phyloP scores from a whole-genome alignment of 1,139 yeast species.

The Meyerozyma athensensis region DNA sequence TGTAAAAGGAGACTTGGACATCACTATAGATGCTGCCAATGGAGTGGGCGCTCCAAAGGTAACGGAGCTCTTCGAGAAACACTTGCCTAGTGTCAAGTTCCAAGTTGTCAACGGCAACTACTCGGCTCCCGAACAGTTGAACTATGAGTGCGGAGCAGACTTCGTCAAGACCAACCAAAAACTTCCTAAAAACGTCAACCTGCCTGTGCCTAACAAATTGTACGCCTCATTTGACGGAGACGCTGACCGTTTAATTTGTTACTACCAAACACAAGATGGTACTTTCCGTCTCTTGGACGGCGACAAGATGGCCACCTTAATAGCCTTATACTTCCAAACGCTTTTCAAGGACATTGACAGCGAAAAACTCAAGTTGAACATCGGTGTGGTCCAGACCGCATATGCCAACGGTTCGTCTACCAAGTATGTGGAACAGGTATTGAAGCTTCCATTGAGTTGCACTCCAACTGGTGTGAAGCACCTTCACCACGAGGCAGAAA shows the following conservation, averaged over 20 bases:
- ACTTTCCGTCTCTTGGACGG: slow-evolving; percentile 80
- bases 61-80: slow-evolving; percentile 39
- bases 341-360: slow-evolving; percentile 39
- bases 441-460: slow-evolving; percentile 77
- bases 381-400: slow-evolving; percentile 96
- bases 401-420: slow-evolving; percentile 96
- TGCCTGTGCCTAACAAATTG: slow-evolving; percentile 39
- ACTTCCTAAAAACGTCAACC: slow-evolving; percentile 58
- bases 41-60: slow-evolving; percentile 92
- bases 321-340: slow-evolving; percentile 64
- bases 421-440: slow-evolving; percentile 53
- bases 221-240: slow-evolving; percentile 95
- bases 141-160: slow-evolving; percentile 91
- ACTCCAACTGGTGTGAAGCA: slow-evolving; percentile 97
- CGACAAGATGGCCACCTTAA: slow-evolving; percentile 83
- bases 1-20: slow-evolving; percentile 24
- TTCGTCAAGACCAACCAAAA: slow-evolving; percentile 85
- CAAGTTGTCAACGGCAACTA: slow-evolving; percentile 59
- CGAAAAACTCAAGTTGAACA: slow-evolving; percentile 35
- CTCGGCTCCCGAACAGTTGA: slow-evolving; percentile 53
- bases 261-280: slow-evolving; percentile 43
- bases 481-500: slow-evolving; percentile 81
- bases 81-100: slow-evolving; percentile 37
- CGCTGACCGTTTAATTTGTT: slow-evolving; percentile 91
- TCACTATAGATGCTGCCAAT: slow-evolving; percentile 84